phyloP scores from a whole-genome alignment of 1,139 yeast species.

The Spathaspora sp. region DNA sequence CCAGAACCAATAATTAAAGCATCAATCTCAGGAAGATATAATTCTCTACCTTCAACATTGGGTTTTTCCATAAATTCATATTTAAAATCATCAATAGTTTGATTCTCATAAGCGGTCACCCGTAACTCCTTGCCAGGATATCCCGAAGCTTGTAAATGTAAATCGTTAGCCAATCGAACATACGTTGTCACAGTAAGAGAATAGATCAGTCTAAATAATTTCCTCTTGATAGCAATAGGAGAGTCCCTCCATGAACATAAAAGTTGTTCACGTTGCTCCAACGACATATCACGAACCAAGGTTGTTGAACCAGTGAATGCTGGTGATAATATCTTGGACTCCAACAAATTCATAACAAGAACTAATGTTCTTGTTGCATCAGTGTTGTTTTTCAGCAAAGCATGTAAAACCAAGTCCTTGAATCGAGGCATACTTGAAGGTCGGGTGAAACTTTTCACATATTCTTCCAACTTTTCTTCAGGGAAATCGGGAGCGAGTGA shows the following conservation, averaged over 20 bases:
- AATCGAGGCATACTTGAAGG: conserved; percentile 35
- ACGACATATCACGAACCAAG: conserved; percentile 37
- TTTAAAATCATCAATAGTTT: conserved; percentile 24
- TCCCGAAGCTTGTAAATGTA: conserved; percentile 36
- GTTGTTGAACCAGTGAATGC: conserved; percentile 35
- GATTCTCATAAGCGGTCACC: conserved; percentile 28
- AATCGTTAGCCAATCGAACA: conserved; percentile 27
- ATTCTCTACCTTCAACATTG: conserved; percentile 26
- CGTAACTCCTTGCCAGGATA: conserved; percentile 35
- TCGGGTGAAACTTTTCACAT: conserved; percentile 24
- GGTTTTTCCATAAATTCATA: conserved; percentile 38
- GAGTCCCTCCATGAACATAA: conserved; percentile 41
- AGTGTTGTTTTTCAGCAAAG: conserved; percentile 19
- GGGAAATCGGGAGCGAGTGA: conserved; percentile 29
- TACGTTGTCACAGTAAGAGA: conserved; percentile 26
- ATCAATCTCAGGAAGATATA: conserved; percentile 39
- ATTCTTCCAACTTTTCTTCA: conserved; percentile 31
- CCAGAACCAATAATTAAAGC: conserved; percentile 59
- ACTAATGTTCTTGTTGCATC: conserved; percentile 23
- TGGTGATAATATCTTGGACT: conserved; percentile 36
- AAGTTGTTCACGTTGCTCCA: conserved; percentile 28
- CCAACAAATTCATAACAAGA: conserved; percentile 26
- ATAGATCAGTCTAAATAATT: conserved; percentile 27
- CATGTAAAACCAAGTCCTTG: conserved; percentile 17
- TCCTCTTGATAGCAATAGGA: conserved; percentile 28